Conservation (phyloP, 176 grass and related monocot genomes). For the Cymbopogon citratus region DNA sequence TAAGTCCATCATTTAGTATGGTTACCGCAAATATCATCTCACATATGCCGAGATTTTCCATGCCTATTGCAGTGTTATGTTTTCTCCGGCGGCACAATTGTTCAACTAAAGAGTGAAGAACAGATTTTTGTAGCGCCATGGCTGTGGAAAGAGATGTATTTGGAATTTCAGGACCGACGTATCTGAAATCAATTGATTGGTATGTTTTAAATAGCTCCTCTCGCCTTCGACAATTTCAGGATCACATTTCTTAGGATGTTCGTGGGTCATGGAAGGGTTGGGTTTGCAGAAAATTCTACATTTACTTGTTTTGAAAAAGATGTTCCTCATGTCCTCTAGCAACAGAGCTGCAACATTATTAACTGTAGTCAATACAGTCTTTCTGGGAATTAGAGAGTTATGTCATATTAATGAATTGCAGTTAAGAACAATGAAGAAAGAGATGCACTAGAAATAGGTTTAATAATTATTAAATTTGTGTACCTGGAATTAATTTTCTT, state of each 20-base stretch:
- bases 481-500: not conserved
- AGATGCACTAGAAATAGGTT: not conserved
- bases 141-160: constrained; percentile 76
- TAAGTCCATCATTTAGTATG: not conserved
- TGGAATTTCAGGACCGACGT: constrained; percentile 55
- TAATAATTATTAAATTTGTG: not conserved
- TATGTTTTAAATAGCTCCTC: constrained; percentile 37
- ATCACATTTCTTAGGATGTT: constrained; percentile 11
- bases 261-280: not conserved
- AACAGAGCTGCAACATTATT: not conserved
- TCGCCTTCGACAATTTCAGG: not conserved
- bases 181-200: constrained; percentile 74
- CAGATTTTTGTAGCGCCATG: constrained; percentile 37
- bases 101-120: constrained; percentile 26
- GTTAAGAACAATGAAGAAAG: not conserved
- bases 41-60: not conserved
- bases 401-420: not conserved
- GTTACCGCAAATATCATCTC: not conserved
- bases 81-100: not conserved
- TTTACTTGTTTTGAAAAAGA: not conserved
- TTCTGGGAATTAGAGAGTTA: not conserved
- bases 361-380: not conserved
- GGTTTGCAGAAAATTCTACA: not conserved
- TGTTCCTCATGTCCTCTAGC: not conserved
- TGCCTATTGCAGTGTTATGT: constrained; percentile 25